phyloP scores from a whole-genome alignment of 1,139 yeast species.

The Hyphopichia wangnamkhiaoensis region DNA sequence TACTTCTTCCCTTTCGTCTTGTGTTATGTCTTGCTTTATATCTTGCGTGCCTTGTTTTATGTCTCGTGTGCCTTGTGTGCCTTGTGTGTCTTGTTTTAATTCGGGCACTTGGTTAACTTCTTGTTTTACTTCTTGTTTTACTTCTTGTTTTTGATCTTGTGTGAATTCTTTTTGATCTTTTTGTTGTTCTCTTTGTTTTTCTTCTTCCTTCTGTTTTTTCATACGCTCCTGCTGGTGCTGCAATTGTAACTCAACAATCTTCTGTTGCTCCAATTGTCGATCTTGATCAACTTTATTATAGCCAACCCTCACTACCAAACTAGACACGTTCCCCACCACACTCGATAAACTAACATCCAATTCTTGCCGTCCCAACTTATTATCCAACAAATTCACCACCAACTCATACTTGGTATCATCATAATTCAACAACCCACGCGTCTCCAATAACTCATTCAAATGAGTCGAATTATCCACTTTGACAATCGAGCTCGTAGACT shows the following conservation, averaged over 20 bases:
- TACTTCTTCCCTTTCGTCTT: no score
- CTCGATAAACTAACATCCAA: not conserved
- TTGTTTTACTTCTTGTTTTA: not conserved
- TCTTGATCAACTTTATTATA: constrained; percentile 3
- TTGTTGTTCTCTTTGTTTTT: constrained; percentile 1
- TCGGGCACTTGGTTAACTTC: not conserved
- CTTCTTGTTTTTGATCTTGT: constrained; percentile 5
- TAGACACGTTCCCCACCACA: constrained; percentile 15
- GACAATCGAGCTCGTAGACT: not conserved
- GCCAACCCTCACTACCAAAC: constrained; percentile 12
- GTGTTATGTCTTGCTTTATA: no score
- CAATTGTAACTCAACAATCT: constrained; percentile 20
- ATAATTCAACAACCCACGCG: not conserved
- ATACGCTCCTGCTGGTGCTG: no score
- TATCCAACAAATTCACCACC: constrained; percentile 2
- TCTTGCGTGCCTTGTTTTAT: no score
- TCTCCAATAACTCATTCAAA: not conserved
- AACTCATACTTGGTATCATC: not conserved
- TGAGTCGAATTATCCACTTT: not conserved
- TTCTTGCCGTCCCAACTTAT: not conserved
- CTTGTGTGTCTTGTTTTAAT: no score
- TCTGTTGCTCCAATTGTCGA: constrained; percentile 18
- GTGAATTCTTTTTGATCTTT: not conserved
- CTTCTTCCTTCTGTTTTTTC: not conserved
- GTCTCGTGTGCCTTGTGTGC: no score